A percentile compares a stretch with the other conserved stretches of the same genome.
Conservation (phyloP, 1,139 yeast genomes). For the Zygoascus sp. region DNA sequence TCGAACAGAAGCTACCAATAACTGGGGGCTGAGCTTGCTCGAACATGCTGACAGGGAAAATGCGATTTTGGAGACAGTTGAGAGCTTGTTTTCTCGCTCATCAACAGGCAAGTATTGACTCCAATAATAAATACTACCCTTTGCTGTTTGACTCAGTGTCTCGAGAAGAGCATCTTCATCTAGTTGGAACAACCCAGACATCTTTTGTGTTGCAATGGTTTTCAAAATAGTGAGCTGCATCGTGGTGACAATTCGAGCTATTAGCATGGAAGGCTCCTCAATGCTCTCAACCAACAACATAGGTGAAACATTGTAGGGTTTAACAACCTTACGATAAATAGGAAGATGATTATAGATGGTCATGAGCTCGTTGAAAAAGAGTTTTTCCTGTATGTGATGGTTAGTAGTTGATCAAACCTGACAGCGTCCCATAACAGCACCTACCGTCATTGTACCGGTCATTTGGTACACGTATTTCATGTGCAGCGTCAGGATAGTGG, state of each 20-base stretch:
- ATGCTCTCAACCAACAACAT: slow-evolving; percentile 1
- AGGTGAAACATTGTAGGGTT: slow-evolving; percentile 1
- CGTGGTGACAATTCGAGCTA: slow-evolving; percentile 4
- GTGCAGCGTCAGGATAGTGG: slow-evolving; percentile 7
- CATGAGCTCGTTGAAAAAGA: background rate
- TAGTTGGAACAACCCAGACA: background rate
- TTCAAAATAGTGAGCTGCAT: slow-evolving; percentile 7
- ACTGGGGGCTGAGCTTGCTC: background rate
- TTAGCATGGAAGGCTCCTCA: background rate
- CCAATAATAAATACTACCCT: slow-evolving; percentile 7
- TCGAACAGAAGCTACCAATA: slow-evolving; percentile 1
- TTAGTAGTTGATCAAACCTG: background rate
- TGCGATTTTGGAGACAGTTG: slow-evolving; percentile 10
- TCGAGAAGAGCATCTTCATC: background rate
- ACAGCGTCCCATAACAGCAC: background rate
- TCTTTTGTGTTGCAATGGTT: background rate
- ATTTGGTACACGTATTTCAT: slow-evolving; percentile 6
- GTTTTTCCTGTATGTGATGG: slow-evolving; percentile 9
- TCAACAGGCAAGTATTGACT: slow-evolving; percentile 3
- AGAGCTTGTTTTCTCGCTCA: slow-evolving; percentile 1
- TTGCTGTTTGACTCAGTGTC: background rate
- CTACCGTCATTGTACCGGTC: slow-evolving; percentile 2
- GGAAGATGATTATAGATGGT: slow-evolving; percentile 5
- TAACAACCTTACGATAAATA: background rate
- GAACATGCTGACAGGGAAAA: background rate